Evolutionary conservation across 768 basidiomycete genomes (phyloP), one percentile per base, ranked within the genome.

Genomic region (Tylopilus sp.): DNA sequence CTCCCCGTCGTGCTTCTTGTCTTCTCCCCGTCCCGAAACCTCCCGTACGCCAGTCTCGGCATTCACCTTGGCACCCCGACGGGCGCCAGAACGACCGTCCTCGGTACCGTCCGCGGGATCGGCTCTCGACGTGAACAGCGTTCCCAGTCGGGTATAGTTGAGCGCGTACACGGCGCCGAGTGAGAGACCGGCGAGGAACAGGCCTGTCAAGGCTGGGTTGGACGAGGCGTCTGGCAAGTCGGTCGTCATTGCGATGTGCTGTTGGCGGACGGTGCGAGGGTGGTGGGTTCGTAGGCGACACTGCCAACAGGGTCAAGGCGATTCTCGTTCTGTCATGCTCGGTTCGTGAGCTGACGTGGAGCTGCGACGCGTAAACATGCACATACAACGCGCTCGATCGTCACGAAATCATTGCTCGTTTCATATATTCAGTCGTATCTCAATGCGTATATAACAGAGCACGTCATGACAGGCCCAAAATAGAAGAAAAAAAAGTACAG

Each of bases 121-220:
- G 33, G 31, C 16, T 33, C 5, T 16, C 31, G 3, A 16, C 31
- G 10, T 11, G 14, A 25, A 42, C 22, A n/a, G 6, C 7, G 17
- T 4, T 11, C 42, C 26, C 4, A 43, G 42, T 11, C 26, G 42
- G 42, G 42, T 19, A 43, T 43, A 29, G 21, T 7, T 24, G 7
- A 33, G 26, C 11, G 63, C 63, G 33, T 48, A 65, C 5, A 59
- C 41, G 3, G 52, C 61, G 29, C 62, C 59, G 1, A 63, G 37
- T 6, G 51, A 52, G 6, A 46, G 7, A 10, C 62, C 54, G 0
- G 63, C 63, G 10, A 60, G 52, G 47, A 63, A 14, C 37, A 63
- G 24, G 28, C 47, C 75, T 74, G 40, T 71, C 71, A 37, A 69
- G 65, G 25, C 67, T 64, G 37, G 67, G 55, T 58, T 80, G 74